phyloP scores from a whole-genome alignment of 1,139 yeast species.

The Meyerozyma athensensis region DNA sequence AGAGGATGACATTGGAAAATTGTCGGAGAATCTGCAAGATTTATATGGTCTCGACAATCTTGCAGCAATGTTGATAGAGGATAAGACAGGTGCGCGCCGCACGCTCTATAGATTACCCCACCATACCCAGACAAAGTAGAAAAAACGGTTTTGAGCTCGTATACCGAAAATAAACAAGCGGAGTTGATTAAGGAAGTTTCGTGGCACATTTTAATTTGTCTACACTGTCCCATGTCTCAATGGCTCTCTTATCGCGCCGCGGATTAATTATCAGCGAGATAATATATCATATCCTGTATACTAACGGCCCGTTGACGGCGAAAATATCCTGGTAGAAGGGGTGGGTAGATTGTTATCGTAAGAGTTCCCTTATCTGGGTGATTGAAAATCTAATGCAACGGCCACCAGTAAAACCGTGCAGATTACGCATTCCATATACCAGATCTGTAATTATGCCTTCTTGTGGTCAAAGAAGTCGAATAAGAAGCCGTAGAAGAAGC shows the following conservation, averaged over 20 bases:
- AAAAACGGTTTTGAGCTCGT: too few species aligned
- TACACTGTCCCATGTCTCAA: not conserved
- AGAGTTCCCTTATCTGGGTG: too few species aligned
- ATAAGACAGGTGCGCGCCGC: not conserved
- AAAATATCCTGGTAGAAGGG: not conserved
- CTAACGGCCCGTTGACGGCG: not conserved
- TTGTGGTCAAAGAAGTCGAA: too few species aligned
- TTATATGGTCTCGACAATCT: not conserved
- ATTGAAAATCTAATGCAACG: too few species aligned
- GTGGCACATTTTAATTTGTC: not conserved
- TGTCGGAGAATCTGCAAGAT: too few species aligned
- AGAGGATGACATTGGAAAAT: too few species aligned
- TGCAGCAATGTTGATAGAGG: not conserved
- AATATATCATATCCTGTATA: not conserved
- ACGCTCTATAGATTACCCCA: not conserved
- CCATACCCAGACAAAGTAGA: not conserved
- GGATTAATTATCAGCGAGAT: not conserved
- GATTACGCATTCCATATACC: too few species aligned
- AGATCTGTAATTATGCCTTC: too few species aligned
- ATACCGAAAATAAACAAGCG: too few species aligned
- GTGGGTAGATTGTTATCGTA: not conserved
- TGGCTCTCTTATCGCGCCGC: not conserved
- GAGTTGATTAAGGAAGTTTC: not conserved
- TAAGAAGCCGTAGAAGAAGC: too few species aligned
- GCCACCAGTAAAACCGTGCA: too few species aligned